Evolutionary conservation across 2,329 filamentous ascomycete species (phyloP).

Genomic region (Claviceps sp.): DNA sequence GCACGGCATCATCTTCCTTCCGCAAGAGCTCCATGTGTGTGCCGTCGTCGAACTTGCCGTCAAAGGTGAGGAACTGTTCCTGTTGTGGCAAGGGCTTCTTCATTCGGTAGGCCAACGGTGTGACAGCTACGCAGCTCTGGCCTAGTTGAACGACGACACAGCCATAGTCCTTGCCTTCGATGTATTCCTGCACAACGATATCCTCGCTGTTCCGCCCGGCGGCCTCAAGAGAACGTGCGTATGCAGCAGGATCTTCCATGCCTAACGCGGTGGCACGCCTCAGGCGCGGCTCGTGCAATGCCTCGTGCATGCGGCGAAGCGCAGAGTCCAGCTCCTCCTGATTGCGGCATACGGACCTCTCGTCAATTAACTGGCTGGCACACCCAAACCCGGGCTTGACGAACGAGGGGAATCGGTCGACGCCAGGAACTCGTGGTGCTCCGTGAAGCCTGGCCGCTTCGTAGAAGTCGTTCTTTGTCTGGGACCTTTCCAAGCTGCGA

Average conservation of each 20-base stretch:
- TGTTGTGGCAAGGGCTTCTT: not conserved
- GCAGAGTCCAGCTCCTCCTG: not conserved
- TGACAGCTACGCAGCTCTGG: not conserved
- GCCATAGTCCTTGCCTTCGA: not conserved
- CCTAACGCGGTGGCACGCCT: not conserved
- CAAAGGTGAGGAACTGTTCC: conserved; percentile 2
- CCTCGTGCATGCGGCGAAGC: not conserved
- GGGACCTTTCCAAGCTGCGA: not conserved
- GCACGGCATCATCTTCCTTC: not conserved
- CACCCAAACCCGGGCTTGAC: not conserved
- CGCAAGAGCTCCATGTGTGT: not conserved
- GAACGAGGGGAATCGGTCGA: not conserved
- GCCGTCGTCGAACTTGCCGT: not conserved
- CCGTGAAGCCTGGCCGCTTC: not conserved
- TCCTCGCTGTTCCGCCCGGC: not conserved
- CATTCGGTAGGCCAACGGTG: not conserved
- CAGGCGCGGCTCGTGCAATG: not conserved
- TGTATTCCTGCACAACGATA: conserved; percentile 1
- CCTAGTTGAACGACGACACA: not conserved
- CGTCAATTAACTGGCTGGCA: conserved; percentile 1
- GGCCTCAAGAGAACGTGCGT: not conserved
- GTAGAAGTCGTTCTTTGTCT: not conserved
- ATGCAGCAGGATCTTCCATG: not conserved
- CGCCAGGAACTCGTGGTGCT: not conserved
- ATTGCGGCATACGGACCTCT: not conserved